A percentile compares a stretch with the other conserved stretches of the same genome.
Conservation (phyloP, 805 yeast genomes). For the Hanseniaspora valbyensis region DNA sequence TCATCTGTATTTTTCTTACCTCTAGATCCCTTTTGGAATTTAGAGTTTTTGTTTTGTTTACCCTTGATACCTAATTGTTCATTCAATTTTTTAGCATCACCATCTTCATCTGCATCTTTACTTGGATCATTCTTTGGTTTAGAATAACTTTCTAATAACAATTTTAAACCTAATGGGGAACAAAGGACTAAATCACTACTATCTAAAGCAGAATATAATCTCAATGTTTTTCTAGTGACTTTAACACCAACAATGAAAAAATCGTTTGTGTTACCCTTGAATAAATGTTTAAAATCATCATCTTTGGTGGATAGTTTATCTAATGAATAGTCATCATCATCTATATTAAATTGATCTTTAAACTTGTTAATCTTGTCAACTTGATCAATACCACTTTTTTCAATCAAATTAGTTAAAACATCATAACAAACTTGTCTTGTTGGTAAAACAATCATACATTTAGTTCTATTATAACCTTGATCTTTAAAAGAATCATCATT, state of each 20-base stretch:
- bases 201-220: conserved; percentile 73
- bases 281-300: conserved; percentile 65
- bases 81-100: conserved; percentile 30
- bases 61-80: conserved; percentile 6
- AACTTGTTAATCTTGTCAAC: conserved; percentile 75
- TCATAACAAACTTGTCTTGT: conserved; percentile 69
- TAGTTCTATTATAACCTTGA: conserved; percentile 93
- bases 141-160: conserved; percentile 38
- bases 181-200: conserved; percentile 79
- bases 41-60: conserved; percentile 5
- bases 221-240: conserved; percentile 76
- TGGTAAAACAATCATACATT: conserved; percentile 70
- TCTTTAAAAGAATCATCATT: conserved; percentile 61
- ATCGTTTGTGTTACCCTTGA: conserved; percentile 85
- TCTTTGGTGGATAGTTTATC: conserved; percentile 44
- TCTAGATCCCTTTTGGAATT: conserved; percentile 16
- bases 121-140: conserved; percentile 3
- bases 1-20: conserved; percentile 55
- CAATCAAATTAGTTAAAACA: conserved; percentile 50
- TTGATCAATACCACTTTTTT: conserved; percentile 56
- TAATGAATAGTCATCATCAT: conserved; percentile 33
- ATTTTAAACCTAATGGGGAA: conserved; percentile 78
- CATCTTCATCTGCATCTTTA: conserved; percentile 37
- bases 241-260: conserved; percentile 85
- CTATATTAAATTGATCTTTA: conserved; percentile 52